A percentile compares a stretch with the other conserved stretches of the same genome.
phyloP scores from a whole-genome alignment of 176 grass and related monocot species.

The Eleusine indica region DNA sequence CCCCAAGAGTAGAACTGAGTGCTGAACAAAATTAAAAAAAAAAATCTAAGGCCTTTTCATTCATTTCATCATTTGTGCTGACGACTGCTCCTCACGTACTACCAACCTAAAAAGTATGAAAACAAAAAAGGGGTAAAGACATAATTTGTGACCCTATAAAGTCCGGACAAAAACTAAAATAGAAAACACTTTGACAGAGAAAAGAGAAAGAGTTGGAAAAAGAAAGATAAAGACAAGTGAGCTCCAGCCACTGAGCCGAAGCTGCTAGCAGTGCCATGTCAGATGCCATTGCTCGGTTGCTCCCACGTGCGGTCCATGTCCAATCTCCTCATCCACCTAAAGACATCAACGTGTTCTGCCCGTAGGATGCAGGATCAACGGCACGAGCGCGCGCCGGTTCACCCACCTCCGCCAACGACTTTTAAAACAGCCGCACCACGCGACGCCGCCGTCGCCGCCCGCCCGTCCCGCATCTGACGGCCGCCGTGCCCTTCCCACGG shows the following conservation, averaged over 20 bases:
- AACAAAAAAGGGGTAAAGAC: background rate
- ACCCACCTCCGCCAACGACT: background rate
- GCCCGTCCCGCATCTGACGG: conserved; percentile 32
- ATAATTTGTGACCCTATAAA: background rate
- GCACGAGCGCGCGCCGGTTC: background rate
- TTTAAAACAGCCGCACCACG: background rate
- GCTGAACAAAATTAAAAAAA: too few relatives aligned
- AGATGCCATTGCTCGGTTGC: background rate
- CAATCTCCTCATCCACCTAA: background rate
- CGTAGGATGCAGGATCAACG: background rate
- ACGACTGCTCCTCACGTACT: background rate
- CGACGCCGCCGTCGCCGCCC: background rate
- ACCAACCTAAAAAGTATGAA: background rate
- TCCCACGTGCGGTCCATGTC: background rate
- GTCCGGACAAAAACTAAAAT: too few relatives aligned
- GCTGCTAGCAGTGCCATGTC: background rate
- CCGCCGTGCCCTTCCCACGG: background rate
- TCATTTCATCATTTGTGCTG: background rate
- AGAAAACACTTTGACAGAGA: background rate
- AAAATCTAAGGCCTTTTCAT: too few relatives aligned
- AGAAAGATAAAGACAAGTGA: background rate
- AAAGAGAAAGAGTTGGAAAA: background rate
- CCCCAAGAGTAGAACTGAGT: too few relatives aligned
- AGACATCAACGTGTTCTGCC: background rate
- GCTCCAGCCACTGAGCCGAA: background rate